A percentile compares a stretch with the other conserved stretches of the same genome.
Evolutionary conservation across 805 yeast genomes (phyloP).

Genomic region (Komagataella phaffii): DNA sequence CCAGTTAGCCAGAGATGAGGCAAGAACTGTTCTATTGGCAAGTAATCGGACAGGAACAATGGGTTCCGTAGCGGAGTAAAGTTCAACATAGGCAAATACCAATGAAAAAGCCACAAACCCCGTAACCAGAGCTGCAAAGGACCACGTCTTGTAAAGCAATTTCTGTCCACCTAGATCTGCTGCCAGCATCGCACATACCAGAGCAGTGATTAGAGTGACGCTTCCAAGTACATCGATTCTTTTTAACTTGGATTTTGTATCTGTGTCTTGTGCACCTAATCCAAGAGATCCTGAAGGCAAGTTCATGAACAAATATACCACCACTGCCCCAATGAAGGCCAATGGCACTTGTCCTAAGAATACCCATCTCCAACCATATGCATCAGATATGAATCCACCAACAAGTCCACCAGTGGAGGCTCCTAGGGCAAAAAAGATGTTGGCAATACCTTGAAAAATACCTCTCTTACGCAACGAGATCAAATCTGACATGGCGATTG

Average conservation of each 20-base stretch:
- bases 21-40: slow-evolving; percentile 42
- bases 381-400: slow-evolving; percentile 44
- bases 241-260: slow-evolving; percentile 30
- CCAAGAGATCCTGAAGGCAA: slow-evolving; percentile 27
- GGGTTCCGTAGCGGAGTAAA: slow-evolving; percentile 36
- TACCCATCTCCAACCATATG: slow-evolving; percentile 54
- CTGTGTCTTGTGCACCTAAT: slow-evolving; percentile 24
- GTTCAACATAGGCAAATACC: slow-evolving; percentile 28
- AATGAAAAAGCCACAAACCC: slow-evolving; percentile 22
- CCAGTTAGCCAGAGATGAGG: slow-evolving; percentile 54
- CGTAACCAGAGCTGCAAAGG: slow-evolving; percentile 18
- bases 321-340: slow-evolving; percentile 27
- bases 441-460: slow-evolving; percentile 74
- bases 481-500: slow-evolving; percentile 69
- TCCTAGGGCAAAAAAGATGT: slow-evolving; percentile 69
- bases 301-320: slow-evolving; percentile 23
- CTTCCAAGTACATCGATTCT: slow-evolving; percentile 46
- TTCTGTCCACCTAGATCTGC: slow-evolving; percentile 41
- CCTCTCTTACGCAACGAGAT: slow-evolving; percentile 77
- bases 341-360: slow-evolving; percentile 43
- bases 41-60: slow-evolving; percentile 47
- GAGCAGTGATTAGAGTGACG: slow-evolving; percentile 26
- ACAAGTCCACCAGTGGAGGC: slow-evolving; percentile 60
- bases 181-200: slow-evolving; percentile 31
- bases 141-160: slow-evolving; percentile 23